Base-by-base conservation (phyloP, 1,139 yeast genomes). In the Geotrichum histeridarum region DNA sequence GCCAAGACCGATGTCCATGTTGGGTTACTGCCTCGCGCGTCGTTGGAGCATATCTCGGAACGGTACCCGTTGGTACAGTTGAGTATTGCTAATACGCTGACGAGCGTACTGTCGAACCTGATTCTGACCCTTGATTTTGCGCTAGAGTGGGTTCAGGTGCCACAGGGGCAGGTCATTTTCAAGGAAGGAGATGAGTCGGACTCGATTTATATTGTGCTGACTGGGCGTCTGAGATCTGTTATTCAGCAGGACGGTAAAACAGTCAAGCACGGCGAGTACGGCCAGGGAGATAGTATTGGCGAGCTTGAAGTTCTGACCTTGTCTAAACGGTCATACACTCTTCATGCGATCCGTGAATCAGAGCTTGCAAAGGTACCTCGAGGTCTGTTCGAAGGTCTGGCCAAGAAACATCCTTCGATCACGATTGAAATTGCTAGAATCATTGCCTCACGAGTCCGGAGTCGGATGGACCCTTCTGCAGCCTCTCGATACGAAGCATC, bases 271-370 rank as follows among this genome's bases (percentile, higher is more conserved):
- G 88, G 87, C 1, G 99, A 93, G 65, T 84, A 83, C 65, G 96
- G 97, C 0, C 96, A 90, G 67, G 98, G 98, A 3, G 94, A 88
- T 62, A 86, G 96, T 51, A 80, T 93, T 58, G 99, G 99, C 2
- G 99, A 93, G 69, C 84, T 93, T 12, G 99, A 93, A 67, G 97
- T 93, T 1, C 75, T 93, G 59, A 90, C 98, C 0, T 93, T 94
- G 8, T 81, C 86, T 2, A 76, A 82, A 60, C 79, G 97, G 65
- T 76, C 84, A 0, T 77, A 80, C 37, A 82, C 96, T 0, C 77
- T 90, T 48, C 83, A 90, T 42, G 97, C 98, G 0, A 86, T 93
- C 0, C 77, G 99, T 65, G 98, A 91, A 62, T 86, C 97, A 0
- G 99, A 93, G 68, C 77, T 94, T 12, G 97, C 96, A 0, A 78